These are phyloP conservation scores for Linnemannia zychae DNA, from an alignment of 192 early-diverging fungal species.

Conservation along the genomic window DNA sequence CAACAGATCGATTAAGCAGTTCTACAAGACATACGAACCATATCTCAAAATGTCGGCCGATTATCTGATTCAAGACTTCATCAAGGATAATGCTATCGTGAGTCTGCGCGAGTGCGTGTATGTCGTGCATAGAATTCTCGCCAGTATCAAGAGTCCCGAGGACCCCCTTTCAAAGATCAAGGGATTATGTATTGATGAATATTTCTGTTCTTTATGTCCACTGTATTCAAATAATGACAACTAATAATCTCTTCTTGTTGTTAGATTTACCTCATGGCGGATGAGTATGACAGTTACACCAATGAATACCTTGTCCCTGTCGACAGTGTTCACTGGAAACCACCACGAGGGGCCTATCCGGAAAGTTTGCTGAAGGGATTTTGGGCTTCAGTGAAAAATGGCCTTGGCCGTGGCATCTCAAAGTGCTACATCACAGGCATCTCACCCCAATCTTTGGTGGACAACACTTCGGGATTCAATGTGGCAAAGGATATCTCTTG, in stretches of 20 bases:
- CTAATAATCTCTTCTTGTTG: background rate
- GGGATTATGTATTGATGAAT: constrained; percentile 22
- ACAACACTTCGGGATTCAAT: constrained; percentile 39
- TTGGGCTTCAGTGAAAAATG: constrained; percentile 46
- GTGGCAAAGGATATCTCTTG: constrained; percentile 31
- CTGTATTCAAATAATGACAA: background rate
- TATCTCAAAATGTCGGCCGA: constrained; percentile 31
- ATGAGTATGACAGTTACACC: constrained; percentile 58
- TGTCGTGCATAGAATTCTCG: constrained; percentile 27
- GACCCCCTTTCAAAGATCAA: constrained; percentile 57
- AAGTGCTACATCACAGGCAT: constrained; percentile 39
- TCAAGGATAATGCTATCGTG: constrained; percentile 13
- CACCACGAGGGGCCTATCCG: constrained; percentile 10
- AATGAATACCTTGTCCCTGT: constrained; percentile 45
- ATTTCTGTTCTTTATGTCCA: constrained; percentile 16
- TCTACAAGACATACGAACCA: constrained; percentile 47
- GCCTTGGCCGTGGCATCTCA: constrained; percentile 20
- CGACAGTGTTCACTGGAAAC: constrained; percentile 33
- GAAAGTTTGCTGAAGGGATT: constrained; percentile 51
- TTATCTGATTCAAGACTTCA: constrained; percentile 30
- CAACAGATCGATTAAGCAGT: constrained; percentile 33
- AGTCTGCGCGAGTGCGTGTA: constrained; percentile 38
- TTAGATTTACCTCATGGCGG: constrained; percentile 58
- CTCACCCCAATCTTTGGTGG: constrained; percentile 39
- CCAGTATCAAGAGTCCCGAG: constrained; percentile 26